Percentiles rank a stretch among this genome's conserved stretches.
Evolutionary conservation across 768 basidiomycete genomes (phyloP).

Genomic region (Flagelloscypha sp.): DNA sequence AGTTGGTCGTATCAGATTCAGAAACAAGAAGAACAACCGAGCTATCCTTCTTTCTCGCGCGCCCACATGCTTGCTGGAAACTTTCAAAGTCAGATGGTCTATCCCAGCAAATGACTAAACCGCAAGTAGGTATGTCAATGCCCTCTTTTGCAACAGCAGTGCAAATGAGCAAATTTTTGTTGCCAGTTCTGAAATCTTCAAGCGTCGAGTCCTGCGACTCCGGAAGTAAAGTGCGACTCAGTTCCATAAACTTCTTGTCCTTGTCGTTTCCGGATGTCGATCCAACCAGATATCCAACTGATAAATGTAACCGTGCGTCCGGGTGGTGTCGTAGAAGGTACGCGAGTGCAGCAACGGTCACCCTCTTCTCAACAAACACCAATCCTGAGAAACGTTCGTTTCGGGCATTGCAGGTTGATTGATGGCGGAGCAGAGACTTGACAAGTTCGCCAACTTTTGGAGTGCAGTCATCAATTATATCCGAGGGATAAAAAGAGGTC

Average conservation of each 20-base stretch:
- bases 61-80: conserved; percentile 78
- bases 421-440: conserved; percentile 46
- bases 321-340: conserved; percentile 57
- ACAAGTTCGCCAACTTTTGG: conserved; percentile 54
- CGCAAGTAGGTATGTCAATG: conserved; percentile 75
- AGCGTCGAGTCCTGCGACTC: conserved; percentile 49
- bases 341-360: conserved; percentile 58
- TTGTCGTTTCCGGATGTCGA: conserved; percentile 48
- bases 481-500: conserved; percentile 41
- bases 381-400: conserved; percentile 61
- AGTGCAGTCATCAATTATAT: conserved; percentile 44
- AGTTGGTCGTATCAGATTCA: no score
- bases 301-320: conserved; percentile 39
- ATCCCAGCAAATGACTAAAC: conserved; percentile 79
- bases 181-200: conserved; percentile 56
- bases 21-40: conserved; percentile 70
- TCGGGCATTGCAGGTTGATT: conserved; percentile 37
- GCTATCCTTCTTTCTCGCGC: conserved; percentile 61
- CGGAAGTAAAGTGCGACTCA: conserved; percentile 50
- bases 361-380: conserved; percentile 71
- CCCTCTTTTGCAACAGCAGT: conserved; percentile 85
- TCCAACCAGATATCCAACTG: conserved; percentile 57
- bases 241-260: conserved; percentile 59
- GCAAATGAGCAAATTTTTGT: conserved; percentile 64
- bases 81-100: conserved; percentile 67